Base-by-base conservation (phyloP, 140 eudicot species). In the Bidens hawaiensis region DNA sequence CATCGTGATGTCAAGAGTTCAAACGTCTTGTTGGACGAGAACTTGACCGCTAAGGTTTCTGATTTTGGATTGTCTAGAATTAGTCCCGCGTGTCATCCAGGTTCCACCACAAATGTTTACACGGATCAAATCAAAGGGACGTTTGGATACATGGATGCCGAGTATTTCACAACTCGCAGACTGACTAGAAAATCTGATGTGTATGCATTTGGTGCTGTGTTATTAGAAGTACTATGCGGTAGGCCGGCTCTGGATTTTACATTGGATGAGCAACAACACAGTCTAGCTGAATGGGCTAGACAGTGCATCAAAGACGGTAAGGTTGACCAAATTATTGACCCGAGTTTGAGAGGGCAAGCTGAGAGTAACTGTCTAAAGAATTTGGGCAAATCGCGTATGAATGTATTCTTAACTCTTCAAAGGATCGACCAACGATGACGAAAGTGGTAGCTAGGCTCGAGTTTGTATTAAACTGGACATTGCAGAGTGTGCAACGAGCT, bases 1-100 rank as follows among this genome's bases (percentile, higher is more conserved):
- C 80, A 75, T 18, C 72, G 80, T 3, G 76, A 75, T 10, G 19
- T 75, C 51, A 75, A 69, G 67, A 75, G 80, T 52, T 75, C 76
- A 62, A 75, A 75, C 54, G 36, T 75, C 41, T 58, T 75, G 18
- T 16, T 75, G 16, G 76, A 75, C 47, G 42, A 53, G 23, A 63
- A 69, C 13, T 46, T 57, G 30, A 59, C 68, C 18, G 72, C 72
- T 68, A 75, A 75, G 50, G 21, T 69, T 28, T 70, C 76, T 0
- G 80, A 75, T 40, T 75, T 75, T 56, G 72, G 80, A 6, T 56
- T 75, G 49, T 75, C 80, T 0, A 36, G 66, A 57, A 43, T 6
- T 9, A 18, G 76, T 24, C 80, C 80, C 13, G 76, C 76, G 3
- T 60, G 38, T 45, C 76, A 33, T 28, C 4, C 19, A 14, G 71